A percentile compares a stretch with the other conserved stretches of the same genome.
phyloP scores from a whole-genome alignment of 2,329 filamentous ascomycete genomes.

The Bipolaris sorokiniana region DNA sequence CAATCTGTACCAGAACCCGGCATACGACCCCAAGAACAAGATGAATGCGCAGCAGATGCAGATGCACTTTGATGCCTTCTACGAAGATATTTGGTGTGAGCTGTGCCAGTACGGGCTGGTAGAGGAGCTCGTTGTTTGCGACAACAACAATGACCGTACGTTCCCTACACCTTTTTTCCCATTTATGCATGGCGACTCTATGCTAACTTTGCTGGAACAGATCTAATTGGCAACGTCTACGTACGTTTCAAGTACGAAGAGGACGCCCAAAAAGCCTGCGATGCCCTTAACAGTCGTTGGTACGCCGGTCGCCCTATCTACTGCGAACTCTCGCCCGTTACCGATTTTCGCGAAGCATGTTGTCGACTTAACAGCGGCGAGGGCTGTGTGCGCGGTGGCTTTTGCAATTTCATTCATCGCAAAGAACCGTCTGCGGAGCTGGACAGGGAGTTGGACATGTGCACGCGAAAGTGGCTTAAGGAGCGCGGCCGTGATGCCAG shows the following conservation, averaged over 20 bases:
- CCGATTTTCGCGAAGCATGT: slow-evolving; percentile 97
- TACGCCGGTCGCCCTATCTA: slow-evolving; percentile 97
- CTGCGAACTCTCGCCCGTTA: slow-evolving; percentile 95
- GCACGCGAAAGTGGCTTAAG: slow-evolving; percentile 96
- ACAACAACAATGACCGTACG: slow-evolving; percentile 98
- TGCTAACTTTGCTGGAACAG: slow-evolving; percentile 50
- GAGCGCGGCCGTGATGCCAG: slow-evolving; percentile 81
- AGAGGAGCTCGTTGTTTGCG: slow-evolving; percentile 97
- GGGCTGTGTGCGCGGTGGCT: slow-evolving; percentile 92
- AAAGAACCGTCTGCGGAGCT: slow-evolving; percentile 92
- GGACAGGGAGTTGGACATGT: slow-evolving; percentile 83
- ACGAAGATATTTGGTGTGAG: slow-evolving; percentile 99
- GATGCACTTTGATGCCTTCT: slow-evolving; percentile 99
- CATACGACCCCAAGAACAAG: slow-evolving; percentile 94
- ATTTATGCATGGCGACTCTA: not conserved
- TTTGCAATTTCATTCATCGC: slow-evolving; percentile 99
- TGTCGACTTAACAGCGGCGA: slow-evolving; percentile 93
- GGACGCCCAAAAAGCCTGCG: slow-evolving; percentile 88
- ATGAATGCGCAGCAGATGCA: slow-evolving; percentile 97
- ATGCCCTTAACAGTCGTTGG: slow-evolving; percentile 92
- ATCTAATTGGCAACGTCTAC: slow-evolving; percentile 98
- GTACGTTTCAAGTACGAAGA: slow-evolving; percentile 99
- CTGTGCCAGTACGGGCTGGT: slow-evolving; percentile 97
- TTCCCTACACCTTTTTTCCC: slow-evolving; percentile 26
- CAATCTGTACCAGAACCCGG: slow-evolving; percentile 98